These are phyloP conservation scores for Hypomontagnella submonticulosa DNA, from an alignment of 495 filamentous ascomycete genomes.

Conservation along the genomic window DNA sequence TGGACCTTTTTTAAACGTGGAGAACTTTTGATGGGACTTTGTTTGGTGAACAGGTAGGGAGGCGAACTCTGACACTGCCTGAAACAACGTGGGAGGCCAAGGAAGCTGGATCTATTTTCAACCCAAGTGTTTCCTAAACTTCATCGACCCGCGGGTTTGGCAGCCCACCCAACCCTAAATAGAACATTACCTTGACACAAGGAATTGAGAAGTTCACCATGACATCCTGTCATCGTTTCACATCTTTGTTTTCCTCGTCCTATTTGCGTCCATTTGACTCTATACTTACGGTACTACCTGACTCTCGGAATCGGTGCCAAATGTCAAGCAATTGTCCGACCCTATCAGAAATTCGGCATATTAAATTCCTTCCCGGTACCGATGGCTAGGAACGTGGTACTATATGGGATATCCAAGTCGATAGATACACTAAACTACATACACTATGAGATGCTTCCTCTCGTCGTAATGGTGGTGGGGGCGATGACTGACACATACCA, in stretches of 20 bases:
- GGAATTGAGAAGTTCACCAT: slow-evolving; percentile 1
- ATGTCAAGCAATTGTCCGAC: slow-evolving; percentile 5
- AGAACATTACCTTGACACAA: background rate
- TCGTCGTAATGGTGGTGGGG: slow-evolving; percentile 1
- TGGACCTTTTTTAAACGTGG: background rate
- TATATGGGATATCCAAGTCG: background rate
- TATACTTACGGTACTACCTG: background rate
- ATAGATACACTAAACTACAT: slow-evolving; percentile 1
- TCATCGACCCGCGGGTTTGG: slow-evolving; percentile 2
- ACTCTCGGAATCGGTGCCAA: slow-evolving; percentile 6
- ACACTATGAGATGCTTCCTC: background rate
- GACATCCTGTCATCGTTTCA: background rate
- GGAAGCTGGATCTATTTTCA: slow-evolving; percentile 38
- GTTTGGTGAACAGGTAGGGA: slow-evolving; percentile 1
- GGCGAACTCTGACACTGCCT: slow-evolving; percentile 34
- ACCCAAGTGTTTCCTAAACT: slow-evolving; percentile 1
- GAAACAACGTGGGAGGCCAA: slow-evolving; percentile 35
- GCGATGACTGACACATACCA: background rate
- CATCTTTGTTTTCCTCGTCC: slow-evolving; percentile 9
- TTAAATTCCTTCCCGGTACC: slow-evolving; percentile 2
- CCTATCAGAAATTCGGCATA: background rate
- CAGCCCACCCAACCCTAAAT: slow-evolving; percentile 21
- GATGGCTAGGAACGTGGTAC: slow-evolving; percentile 3
- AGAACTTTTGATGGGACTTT: slow-evolving; percentile 12
- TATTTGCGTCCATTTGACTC: background rate